Evolutionary conservation across 768 basidiomycete genomes (phyloP), one percentile per base, ranked within the genome.

Genomic region (Suillus weaverae): DNA sequence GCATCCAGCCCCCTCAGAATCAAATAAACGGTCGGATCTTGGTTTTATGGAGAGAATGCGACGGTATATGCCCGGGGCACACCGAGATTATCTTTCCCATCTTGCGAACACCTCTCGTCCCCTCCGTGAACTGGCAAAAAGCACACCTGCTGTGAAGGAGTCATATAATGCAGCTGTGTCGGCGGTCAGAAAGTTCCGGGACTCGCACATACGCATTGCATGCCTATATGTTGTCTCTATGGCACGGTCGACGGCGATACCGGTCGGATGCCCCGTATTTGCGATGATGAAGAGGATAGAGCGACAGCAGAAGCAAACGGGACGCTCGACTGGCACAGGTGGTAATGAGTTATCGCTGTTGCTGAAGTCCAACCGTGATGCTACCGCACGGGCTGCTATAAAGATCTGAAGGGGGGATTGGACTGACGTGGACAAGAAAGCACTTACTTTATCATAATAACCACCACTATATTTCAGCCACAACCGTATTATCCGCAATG

Each of bases 31-130:
- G 70, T 90, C 83, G 46, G 92, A 86, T 76, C 82, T 78, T 43
- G 86, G 88, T 0, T 98, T 98, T 80, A 95, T 99, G 89, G 89
- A 91, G 64, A 85, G 94, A 56, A 97, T 97, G 95, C 81, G 92
- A 64, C 85, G 86, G 26, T 99, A 99, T 78, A 99, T 99, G 97
- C 96, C 97, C 0, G 90, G 91, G 16, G 86, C 85, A 62, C 97
- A 98, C 78, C 89, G 92, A 50, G 87, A 89, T 54, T 99, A 95
- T 79, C 85, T 99, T 62, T 76, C 78, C 30, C 85, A 88, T 70
- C 84, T 99, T 43, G 80, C 85, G 2, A 77, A 81, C 14, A 80
- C 83, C 61, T 84, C 86, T 16, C 87, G 79, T n/a, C 81, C 87
- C 26, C 71, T 94, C 60, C 86, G 92, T 30, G 83, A 86, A 43